Base-by-base conservation (phyloP, 2,329 filamentous ascomycete genomes). In the Cytospora schulzeri region DNA sequence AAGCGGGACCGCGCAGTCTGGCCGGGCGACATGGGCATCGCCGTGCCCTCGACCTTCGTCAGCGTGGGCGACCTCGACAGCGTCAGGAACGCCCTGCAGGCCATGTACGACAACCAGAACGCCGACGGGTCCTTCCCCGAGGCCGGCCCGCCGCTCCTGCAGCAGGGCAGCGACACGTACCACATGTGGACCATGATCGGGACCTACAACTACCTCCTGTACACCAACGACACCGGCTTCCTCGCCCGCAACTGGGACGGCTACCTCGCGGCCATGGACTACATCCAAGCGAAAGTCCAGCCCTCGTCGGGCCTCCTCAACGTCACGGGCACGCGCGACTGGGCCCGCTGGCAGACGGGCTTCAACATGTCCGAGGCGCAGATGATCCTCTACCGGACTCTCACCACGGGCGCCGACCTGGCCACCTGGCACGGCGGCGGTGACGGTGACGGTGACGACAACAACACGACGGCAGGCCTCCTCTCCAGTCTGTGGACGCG, bases 1-100 rank as follows among this genome's bases (percentile, higher is more conserved):
- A 86, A 86, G 71, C 77, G 83, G 35, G 83, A 85, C 69, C 76
- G 82, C 7, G 74, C 84, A 3, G 81, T 86, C 2, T 87, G 84
- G 83, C 81, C 85, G 2, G 84, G 84, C 3, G 85, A 87, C 68
- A 82, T 86, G 77, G 80, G 81, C 3, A 83, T 85, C 54, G 80
- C 82, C 0, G 77, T 83, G 0, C 82, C 83, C 1, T 78, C 75
- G 9, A 75, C 83, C 1, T 79, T 82, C 19, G 78, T 84, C 3
- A 82, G 81, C 8, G 81, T 81, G 0, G 80, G 81, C 28, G 80
- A 83, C 24, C 71, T 84, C 3, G 75, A 81, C 48, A 78, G 77
- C 50, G 75, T 84, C 22, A 76, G 77, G 55, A 82, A 82, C 56
- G 80, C 79, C 0, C 69, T 85, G 17, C 79, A 76, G 67, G 70